These are phyloP conservation scores for Fibroporia radiculosa DNA, from an alignment of 768 basidiomycete genomes.

Conservation along the genomic window DNA sequence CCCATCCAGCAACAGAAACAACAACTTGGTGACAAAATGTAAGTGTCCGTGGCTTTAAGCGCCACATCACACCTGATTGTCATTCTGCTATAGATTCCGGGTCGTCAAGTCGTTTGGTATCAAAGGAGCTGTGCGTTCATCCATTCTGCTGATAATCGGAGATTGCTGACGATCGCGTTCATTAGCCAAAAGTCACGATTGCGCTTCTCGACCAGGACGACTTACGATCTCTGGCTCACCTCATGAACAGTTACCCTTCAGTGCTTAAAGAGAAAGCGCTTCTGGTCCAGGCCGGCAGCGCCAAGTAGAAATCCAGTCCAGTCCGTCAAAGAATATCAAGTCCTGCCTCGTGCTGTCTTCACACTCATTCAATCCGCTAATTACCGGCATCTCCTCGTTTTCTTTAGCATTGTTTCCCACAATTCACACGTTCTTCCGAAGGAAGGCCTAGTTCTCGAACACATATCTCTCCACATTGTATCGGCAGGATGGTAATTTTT, in stretches of 20 bases:
- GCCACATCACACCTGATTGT: background rate
- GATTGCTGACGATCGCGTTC: conserved; percentile 2
- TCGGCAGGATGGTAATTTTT: conserved; percentile 3
- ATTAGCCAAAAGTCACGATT: conserved; percentile 81
- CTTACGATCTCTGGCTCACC: conserved; percentile 71
- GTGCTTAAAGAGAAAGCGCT: conserved; percentile 74
- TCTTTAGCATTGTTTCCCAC: background rate
- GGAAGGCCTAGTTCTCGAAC: background rate
- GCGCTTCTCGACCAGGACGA: conserved; percentile 79
- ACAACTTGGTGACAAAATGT: conserved; percentile 19
- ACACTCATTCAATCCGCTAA: background rate
- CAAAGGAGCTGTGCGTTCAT: conserved; percentile 53
- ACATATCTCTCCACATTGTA: background rate
- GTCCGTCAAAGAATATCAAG: background rate
- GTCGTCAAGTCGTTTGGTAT: conserved; percentile 72
- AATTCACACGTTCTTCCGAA: background rate
- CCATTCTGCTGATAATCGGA: background rate
- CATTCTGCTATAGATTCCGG: conserved; percentile 32
- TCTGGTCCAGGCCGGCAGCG: conserved; percentile 15
- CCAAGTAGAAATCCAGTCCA: conserved; percentile 11
- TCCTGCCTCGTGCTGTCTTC: background rate
- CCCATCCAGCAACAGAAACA: conserved; percentile 39
- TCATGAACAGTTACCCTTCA: conserved; percentile 81
- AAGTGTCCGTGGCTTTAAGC: conserved; percentile 11
- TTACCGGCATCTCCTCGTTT: background rate